Evolutionary conservation across 2,329 filamentous ascomycete species (phyloP).

Genomic region (Monascus ruber): DNA sequence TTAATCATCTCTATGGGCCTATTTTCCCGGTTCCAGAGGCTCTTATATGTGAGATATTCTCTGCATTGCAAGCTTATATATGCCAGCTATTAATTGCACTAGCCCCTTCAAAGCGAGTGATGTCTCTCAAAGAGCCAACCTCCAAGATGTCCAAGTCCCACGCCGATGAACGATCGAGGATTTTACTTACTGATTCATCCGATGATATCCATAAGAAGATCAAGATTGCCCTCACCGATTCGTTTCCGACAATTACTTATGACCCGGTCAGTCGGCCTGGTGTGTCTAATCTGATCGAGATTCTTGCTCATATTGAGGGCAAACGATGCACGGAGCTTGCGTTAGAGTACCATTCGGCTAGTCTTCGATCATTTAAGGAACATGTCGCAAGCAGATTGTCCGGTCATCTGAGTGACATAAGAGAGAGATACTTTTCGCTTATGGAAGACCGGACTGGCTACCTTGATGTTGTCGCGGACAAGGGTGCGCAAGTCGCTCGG

Average conservation of each 20-base stretch:
- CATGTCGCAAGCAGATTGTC: slow-evolving; percentile 42
- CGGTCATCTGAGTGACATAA: slow-evolving; percentile 18
- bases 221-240: slow-evolving; percentile 66
- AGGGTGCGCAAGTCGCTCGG: slow-evolving; percentile 20
- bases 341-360: slow-evolving; percentile 31
- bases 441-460: slow-evolving; percentile 16
- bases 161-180: slow-evolving; percentile 58
- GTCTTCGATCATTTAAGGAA: slow-evolving; percentile 52
- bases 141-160: slow-evolving; percentile 95
- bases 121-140: slow-evolving; percentile 69
- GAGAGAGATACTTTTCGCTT: slow-evolving; percentile 23
- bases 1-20: slow-evolving; percentile 62
- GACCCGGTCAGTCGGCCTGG: slow-evolving; percentile 61
- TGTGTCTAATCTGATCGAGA: slow-evolving; percentile 74
- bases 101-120: slow-evolving; percentile 75
- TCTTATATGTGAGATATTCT: slow-evolving; percentile 50
- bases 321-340: slow-evolving; percentile 36
- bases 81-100: slow-evolving; percentile 2
- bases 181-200: slow-evolving; percentile 65
- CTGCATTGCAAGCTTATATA: background rate
- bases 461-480: slow-evolving; percentile 19
- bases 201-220: slow-evolving; percentile 59
- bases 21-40: slow-evolving; percentile 58
- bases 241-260: slow-evolving; percentile 55
- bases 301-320: slow-evolving; percentile 59